A percentile compares a stretch with the other conserved stretches of the same genome.
These are phyloP conservation scores for Aureobasidium sp. DNA, from an alignment of 2,329 filamentous ascomycete species.

Conservation along the genomic window DNA sequence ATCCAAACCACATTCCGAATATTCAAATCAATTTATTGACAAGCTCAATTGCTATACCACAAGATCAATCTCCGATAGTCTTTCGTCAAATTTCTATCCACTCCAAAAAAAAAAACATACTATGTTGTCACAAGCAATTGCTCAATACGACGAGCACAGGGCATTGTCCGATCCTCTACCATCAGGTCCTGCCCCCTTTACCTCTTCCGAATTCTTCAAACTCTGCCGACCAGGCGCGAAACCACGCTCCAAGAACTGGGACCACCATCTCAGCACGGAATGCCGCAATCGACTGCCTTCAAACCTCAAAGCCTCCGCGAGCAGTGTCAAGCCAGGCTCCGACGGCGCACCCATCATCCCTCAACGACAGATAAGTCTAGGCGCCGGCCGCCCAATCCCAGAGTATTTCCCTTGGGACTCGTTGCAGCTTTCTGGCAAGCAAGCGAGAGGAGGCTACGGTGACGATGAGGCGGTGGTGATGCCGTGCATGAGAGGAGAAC, in stretches of 20 bases:
- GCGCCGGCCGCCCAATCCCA: slow-evolving; percentile 15
- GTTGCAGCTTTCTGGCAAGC: slow-evolving; percentile 8
- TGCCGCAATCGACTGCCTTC: slow-evolving; percentile 8
- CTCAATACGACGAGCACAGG: not conserved
- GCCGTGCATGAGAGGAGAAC: slow-evolving; percentile 3
- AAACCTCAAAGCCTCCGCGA: slow-evolving; percentile 1
- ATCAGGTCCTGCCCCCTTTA: slow-evolving; percentile 5
- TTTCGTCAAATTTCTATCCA: not conserved
- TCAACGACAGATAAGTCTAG: slow-evolving; percentile 11
- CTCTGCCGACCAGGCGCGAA: not conserved
- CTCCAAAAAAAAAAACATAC: not conserved
- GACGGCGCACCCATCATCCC: not conserved
- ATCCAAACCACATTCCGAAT: not conserved
- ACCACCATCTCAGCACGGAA: slow-evolving; percentile 9
- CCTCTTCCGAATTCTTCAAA: slow-evolving; percentile 7
- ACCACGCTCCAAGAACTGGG: not conserved
- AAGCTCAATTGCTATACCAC: not conserved
- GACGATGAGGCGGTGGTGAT: not conserved
- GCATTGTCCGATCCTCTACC: not conserved
- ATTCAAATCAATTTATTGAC: not conserved
- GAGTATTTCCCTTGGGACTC: slow-evolving; percentile 19
- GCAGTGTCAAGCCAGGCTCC: not conserved
- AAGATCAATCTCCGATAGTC: not conserved
- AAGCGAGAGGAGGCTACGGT: not conserved
- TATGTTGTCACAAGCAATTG: slow-evolving; percentile 6